phyloP scores from a whole-genome alignment of 2,329 filamentous ascomycete species.

The Botrytis galanthina region DNA sequence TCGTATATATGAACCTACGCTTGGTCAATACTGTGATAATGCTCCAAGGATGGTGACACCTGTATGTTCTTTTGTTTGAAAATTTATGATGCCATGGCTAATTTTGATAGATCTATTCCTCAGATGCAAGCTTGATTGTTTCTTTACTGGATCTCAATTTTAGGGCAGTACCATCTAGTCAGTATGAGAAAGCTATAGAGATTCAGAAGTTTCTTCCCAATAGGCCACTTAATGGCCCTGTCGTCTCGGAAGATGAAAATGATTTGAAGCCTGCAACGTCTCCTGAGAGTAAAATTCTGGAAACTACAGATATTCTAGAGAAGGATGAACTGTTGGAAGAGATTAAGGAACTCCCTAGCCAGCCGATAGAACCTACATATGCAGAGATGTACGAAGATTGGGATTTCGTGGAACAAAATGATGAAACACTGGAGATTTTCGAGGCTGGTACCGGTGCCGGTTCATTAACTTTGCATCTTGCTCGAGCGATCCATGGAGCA shows the following conservation, averaged over 20 bases:
- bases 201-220: neutral
- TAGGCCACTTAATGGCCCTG: neutral
- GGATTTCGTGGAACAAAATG: neutral
- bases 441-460: conserved; percentile 87
- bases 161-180: neutral
- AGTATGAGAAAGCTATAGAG: conserved; percentile 39
- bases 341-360: neutral
- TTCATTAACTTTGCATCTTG: conserved; percentile 71
- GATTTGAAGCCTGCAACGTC: neutral
- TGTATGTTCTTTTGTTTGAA: conserved; percentile 44
- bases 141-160: conserved; percentile 70
- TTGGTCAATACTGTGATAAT: conserved; percentile 68
- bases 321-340: conserved; percentile 45
- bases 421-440: conserved; percentile 64
- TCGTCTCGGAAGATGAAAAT: neutral
- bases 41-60: conserved; percentile 72
- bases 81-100: neutral
- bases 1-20: conserved; percentile 58
- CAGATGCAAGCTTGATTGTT: conserved; percentile 73
- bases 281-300: neutral
- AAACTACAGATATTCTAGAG: neutral
- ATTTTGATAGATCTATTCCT: conserved; percentile 61
- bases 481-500: conserved; percentile 71
- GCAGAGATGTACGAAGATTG: neutral
- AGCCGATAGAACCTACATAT: neutral